Evolutionary conservation across 139 green algal species (phyloP), one percentile per base, ranked within the genome.

Genomic region (Volvox reticuliferus): DNA sequence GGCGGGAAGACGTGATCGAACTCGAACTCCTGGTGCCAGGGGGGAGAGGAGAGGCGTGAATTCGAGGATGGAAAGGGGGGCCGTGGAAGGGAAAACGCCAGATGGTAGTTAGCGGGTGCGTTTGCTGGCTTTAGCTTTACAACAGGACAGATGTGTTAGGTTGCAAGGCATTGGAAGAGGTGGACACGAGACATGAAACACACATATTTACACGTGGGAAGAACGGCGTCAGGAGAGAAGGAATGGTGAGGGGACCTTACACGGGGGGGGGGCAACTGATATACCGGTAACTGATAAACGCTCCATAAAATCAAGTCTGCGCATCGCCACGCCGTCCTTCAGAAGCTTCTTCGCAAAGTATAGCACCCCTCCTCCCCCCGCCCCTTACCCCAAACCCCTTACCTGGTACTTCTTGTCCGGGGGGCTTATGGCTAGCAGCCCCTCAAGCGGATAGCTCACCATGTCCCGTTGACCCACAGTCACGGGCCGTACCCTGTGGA

Each of bases 1-100:
- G 92, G 92, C 20, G 20, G 81, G 79, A 96, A 96, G 33, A 95
- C 94, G 14, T 92, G 91, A 82, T 95, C 93, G 90, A 95, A 96
- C 92, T 97, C 95, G 55, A 82, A 84, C 86, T 84, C 75, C 73
- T 90, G 55, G 22, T 35, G 37, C 20, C 1, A 18, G 69, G 37
- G 30, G 24, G 2, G 35, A n/a, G 81, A 50, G 83, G 75, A 3
- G 6, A 76, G 22, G 68, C 2, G 24, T 28, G 24, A 79, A 30
- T 30, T 12, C 18, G 50, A 0, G 24, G 65, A 12, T 24, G 6
- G 65, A 16, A 12, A 73, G 44, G 36, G 79, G 36, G 62, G 44
- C 21, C 5, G 44, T 9, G 44, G 79, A 55, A 36, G 79, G 16
- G 9, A 68, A 18, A 73, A 12, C 2, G 65, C 65, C 44, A 55